Conservation (phyloP, 306 rosid species). For the Quercus aquifolioides region DNA sequence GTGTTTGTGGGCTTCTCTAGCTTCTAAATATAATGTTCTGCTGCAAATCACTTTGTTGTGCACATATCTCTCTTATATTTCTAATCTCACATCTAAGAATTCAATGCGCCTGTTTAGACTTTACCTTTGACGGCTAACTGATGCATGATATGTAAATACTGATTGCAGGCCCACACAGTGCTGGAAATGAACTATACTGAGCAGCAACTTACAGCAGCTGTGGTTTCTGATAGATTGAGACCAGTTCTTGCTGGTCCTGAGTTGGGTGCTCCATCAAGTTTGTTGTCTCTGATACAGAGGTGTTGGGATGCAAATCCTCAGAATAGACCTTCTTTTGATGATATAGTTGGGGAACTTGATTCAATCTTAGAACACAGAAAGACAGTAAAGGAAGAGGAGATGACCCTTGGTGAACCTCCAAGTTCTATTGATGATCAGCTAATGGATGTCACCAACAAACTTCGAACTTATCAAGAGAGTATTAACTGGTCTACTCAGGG, state of each 20-base stretch:
- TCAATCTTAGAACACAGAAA: slow-evolving; percentile 44
- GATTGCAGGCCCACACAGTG: slow-evolving; percentile 88
- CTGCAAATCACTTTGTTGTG: slow-evolving; percentile 18
- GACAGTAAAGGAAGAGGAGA: slow-evolving; percentile 30
- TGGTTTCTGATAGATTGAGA: slow-evolving; percentile 74
- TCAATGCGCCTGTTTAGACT: background rate
- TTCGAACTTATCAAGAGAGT: slow-evolving; percentile 49
- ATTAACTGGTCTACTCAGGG: slow-evolving; percentile 77
- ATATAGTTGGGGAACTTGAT: slow-evolving; percentile 63
- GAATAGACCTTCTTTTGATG: slow-evolving; percentile 68
- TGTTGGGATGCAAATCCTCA: slow-evolving; percentile 80
- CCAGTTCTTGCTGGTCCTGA: slow-evolving; percentile 68
- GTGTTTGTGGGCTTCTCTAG: background rate
- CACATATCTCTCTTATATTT: background rate
- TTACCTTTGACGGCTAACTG: background rate
- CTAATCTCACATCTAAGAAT: background rate
- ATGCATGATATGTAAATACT: slow-evolving; percentile 9
- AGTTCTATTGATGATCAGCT: slow-evolving; percentile 29
- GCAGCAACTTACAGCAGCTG: slow-evolving; percentile 89
- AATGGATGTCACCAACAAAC: slow-evolving; percentile 23
- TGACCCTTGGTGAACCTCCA: slow-evolving; percentile 15
- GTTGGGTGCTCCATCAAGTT: slow-evolving; percentile 60
- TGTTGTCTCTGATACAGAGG: slow-evolving; percentile 56
- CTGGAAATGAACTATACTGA: slow-evolving; percentile 94
- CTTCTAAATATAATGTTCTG: background rate